Conservation (phyloP, 2,329 filamentous ascomycete genomes). For the Sporothrix luriei region DNA sequence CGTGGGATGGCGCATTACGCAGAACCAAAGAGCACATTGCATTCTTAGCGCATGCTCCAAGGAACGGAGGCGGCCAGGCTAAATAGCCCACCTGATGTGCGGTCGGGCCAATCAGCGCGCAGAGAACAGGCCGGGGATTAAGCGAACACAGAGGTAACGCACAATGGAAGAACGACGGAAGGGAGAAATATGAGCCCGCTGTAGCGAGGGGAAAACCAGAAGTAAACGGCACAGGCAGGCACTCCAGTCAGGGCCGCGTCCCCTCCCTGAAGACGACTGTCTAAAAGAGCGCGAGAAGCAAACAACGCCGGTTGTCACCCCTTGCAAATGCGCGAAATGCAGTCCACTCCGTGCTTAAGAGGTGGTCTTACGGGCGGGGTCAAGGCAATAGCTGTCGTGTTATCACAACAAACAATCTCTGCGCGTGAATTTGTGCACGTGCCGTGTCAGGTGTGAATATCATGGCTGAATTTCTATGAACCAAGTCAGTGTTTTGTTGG, state of each 20-base stretch:
- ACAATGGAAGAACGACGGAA: not conserved
- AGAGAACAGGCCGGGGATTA: not conserved
- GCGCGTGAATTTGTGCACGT: not conserved
- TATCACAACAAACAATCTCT: conserved; percentile 29
- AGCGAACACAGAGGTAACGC: not conserved
- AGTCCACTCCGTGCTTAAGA: conserved; percentile 17
- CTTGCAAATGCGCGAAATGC: not conserved
- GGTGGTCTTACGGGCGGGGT: conserved; percentile 9
- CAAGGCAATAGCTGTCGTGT: conserved; percentile 10
- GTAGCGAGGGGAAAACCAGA: not conserved
- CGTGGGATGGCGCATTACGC: conserved; percentile 1
- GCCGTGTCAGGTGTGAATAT: not conserved
- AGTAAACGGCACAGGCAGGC: no score
- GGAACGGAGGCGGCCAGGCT: not conserved
- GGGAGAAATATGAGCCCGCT: not conserved
- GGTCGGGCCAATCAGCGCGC: not conserved
- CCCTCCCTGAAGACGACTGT: not conserved
- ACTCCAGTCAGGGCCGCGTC: not conserved
- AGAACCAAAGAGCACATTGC: not conserved
- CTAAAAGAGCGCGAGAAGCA: conserved; percentile 1
- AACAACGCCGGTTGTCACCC: not conserved
- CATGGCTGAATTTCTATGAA: no score
- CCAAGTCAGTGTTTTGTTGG: no score
- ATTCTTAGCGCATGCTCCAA: conserved; percentile 7
- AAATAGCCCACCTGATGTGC: conserved; percentile 26